Evolutionary conservation across 2,329 filamentous ascomycete species (phyloP), one percentile per base, ranked within the genome.

Genomic region (Thelonectria olida): DNA sequence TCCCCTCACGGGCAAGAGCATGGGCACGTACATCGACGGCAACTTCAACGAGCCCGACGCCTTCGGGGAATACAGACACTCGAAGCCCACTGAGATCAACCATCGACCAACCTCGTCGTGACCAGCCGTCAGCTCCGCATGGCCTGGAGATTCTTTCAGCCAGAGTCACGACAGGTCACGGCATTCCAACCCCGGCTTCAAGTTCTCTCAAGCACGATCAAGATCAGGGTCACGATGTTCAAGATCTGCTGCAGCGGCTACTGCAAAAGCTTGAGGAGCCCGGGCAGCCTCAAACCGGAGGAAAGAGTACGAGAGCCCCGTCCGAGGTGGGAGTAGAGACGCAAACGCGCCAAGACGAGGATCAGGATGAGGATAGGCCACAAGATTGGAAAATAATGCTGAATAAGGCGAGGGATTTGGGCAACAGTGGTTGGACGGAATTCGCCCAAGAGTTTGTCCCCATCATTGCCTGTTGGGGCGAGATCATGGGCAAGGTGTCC

Each of bases 371-470:
- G 38, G 38, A 13, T 38, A 25, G 13, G 20, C 3, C 27, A 12
- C 51, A 20, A 9, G 51, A 54, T 13, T 45, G 39, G 39, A 23
- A 54, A 36, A n/a, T n/a, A 3, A 22, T 45, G 3, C 39, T 45
- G 15, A 54, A 45, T 25, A 45, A 54, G 27, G 15, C 27, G 39
- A 54, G 51, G 19, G 39, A 45, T 22, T 17, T 45, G 25, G 51
- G 51, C 19, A 42, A 15, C 10, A 17, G 51, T 22, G 23, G 25
- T 8, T 54, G 51, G 51, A 45, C 38, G 13, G 51, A 28, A 10
- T 36, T 39, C 9, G 38, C 27, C 42, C 51, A 54, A 34, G 39
- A 42, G 22, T 47, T 28, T 41, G n/a, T 20, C 49, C 15, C 42
- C 4, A 36, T 59, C 20, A 36, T 49, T 27, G 17, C 17, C 7